Evolutionary conservation across 208 protist species (phyloP).

Genomic region (Borovskyia barvae): DNA sequence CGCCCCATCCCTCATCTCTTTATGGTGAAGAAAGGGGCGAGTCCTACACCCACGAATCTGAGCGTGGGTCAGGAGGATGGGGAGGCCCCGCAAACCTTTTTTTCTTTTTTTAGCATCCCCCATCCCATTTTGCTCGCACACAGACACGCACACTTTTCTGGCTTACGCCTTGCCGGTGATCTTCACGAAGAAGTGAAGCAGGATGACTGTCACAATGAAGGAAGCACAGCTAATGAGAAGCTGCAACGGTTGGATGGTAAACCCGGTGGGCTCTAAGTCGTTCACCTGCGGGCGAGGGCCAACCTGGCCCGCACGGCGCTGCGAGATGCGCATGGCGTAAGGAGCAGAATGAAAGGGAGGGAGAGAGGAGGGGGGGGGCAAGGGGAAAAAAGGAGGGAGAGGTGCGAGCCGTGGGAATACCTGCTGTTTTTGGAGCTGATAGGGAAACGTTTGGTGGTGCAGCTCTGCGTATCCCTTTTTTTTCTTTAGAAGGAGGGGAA

Average conservation of each 20-base stretch:
- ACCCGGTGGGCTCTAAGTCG: constrained; percentile 70
- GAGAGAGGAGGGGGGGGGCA: not conserved
- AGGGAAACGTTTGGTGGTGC: too few species aligned
- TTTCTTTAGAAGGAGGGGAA: too few species aligned
- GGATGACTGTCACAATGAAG: constrained; percentile 85
- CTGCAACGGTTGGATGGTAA: constrained; percentile 74
- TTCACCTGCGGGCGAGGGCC: constrained; percentile 39
- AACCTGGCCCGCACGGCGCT: constrained; percentile 33
- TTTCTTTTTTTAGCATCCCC: too few species aligned
- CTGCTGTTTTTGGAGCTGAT: too few species aligned
- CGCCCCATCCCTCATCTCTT: too few species aligned
- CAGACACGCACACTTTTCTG: not conserved
- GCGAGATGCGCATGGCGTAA: constrained; percentile 49
- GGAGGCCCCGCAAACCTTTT: too few species aligned
- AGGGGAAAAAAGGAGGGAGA: not conserved
- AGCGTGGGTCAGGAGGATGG: too few species aligned
- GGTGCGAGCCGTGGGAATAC: too few species aligned
- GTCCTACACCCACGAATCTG: too few species aligned
- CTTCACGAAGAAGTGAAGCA: constrained; percentile 89
- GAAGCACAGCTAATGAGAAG: constrained; percentile 55
- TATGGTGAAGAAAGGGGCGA: too few species aligned
- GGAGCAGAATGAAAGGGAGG: constrained; percentile 2
- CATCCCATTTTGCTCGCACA: not conserved
- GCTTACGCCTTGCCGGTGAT: constrained; percentile 31
- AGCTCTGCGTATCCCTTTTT: too few species aligned